Base-by-base conservation (phyloP, 129 eudicot genomes). In the Glebionis coronaria region DNA sequence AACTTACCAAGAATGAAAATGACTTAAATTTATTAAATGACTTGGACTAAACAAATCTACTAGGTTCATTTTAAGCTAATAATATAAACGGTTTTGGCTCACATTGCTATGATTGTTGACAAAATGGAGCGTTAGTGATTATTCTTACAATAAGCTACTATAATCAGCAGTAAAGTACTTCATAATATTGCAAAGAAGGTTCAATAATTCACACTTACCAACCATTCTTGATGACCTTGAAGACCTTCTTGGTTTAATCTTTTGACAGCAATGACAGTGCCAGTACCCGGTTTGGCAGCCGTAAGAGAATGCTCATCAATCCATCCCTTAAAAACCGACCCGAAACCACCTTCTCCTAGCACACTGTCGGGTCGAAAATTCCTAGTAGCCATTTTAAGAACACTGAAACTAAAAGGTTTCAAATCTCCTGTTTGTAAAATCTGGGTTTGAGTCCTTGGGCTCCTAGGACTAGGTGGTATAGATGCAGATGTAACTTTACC, bases 351-450 rank as follows among this genome's bases (percentile, higher is more conserved):
- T 84, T 87, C 88, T 44, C 95, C 90, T 21, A 84, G 71, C 50
- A 87, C 90, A 80, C 90, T 84, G 73, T 87, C 95, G 2, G 95
- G 95, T 28, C 90, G 85, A 28, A 87, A 87, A 21, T 87, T 87
- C 65, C 95, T 77, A 0, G 95, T 87, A 38, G 95, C 90, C 44
- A 50, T 12, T 69, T 63, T 84, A 14, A 87, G 80, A 29, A 74
- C 84, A 69, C 69, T 82, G 45, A 78, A 87, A 56, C 66, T 61
- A 54, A 84, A 84, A 29, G 80, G 68, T 65, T 87, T 87, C 72
- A 87, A 65, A 16, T 77, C 73, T 44, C 82, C 71, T 1, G 88
- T 74, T 59, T 79, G 81, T 71, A 87, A 70, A 15, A 87, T 87
- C 61, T 87, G 82, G 0, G 51, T 69, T 80, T 87, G 86, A 46